Evolutionary conservation across 1,139 yeast genomes (phyloP), one percentile per base, ranked within the genome.

Genomic region (Saccharomyces hybrid): DNA sequence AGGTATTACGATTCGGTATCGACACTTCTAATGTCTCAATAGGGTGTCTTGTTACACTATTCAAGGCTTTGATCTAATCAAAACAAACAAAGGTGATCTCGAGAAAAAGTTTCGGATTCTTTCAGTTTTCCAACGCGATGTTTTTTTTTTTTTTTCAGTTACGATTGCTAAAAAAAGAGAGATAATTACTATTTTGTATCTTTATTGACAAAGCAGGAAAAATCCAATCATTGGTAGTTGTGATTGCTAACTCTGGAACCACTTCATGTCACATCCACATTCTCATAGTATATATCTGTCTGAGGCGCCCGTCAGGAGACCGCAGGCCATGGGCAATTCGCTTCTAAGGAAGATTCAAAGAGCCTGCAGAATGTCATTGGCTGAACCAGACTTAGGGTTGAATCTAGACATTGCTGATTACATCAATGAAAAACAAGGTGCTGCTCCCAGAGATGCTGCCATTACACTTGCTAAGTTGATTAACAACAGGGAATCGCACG

Each of bases 371-470:
- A 86, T 95, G 34, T 77, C 90, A 3, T 76, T 87, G 54, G 78
- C 79, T 53, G 97, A 90, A 72, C 97, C 98, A 11, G 91, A 93
- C 65, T 77, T 90, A 59, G 88, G 89, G 1, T 74, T 89, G 59
- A 91, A 90, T 70, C 74, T 93, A 61, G 97, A 91, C 66, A 89
- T 93, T 58, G 91, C 97, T 61, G 99, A 93, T 71, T 78, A 85
- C 64, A 83, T 93, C 71, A 93, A 91, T 69, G 89, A 87, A 57
- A 91, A 91, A 67, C 95, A 89, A 71, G 98, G 96, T 9, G 78
- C 83, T 14, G 78, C 87, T 12, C 96, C 98, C 3, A 79, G 97
- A 58, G 97, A 91, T 64, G 97, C 97, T 1, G 96, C 96, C 7
- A 79, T 84, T 61, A 86, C 91, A 11, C 83, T 90, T 56, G 97